Evolutionary conservation across 2,329 filamentous ascomycete species (phyloP).

Genomic region (Aspergillus nomiae): DNA sequence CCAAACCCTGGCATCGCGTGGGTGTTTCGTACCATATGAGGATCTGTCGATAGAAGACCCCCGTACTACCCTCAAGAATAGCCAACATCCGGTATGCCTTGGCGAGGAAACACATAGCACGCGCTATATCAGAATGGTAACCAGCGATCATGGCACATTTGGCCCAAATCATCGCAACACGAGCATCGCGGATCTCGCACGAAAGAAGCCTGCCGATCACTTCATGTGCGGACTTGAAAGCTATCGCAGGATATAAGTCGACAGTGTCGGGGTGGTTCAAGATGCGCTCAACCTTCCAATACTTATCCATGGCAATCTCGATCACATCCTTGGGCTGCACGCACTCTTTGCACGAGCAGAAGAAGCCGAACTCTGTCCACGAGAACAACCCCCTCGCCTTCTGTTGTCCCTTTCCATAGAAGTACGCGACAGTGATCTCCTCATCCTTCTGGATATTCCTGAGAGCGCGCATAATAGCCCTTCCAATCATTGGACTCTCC

Average conservation of each 20-base stretch:
- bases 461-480: slow-evolving; percentile 18
- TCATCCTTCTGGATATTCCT: slow-evolving; percentile 23
- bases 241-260: slow-evolving; percentile 15
- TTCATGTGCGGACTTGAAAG: slow-evolving; percentile 14
- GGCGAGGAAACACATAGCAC: slow-evolving; percentile 22
- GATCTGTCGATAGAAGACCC: slow-evolving; percentile 10
- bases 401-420: slow-evolving; percentile 4
- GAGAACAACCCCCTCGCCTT: slow-evolving; percentile 15
- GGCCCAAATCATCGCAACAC: slow-evolving; percentile 18
- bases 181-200: slow-evolving; percentile 14
- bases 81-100: slow-evolving; percentile 15
- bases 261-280: slow-evolving; percentile 8
- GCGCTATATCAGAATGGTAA: slow-evolving; percentile 26
- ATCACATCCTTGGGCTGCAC: slow-evolving; percentile 2
- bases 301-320: slow-evolving; percentile 17
- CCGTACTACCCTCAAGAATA: slow-evolving; percentile 15
- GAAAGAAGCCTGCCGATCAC: slow-evolving; percentile 9
- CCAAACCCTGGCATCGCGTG: slow-evolving; percentile 18
- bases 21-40: slow-evolving; percentile 10
- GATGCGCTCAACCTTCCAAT: slow-evolving; percentile 8
- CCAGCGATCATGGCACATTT: slow-evolving; percentile 26
- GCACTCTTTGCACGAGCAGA: slow-evolving; percentile 29
- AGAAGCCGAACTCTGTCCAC: slow-evolving; percentile 21
- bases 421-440: slow-evolving; percentile 30
- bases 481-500: not conserved